phyloP scores from a whole-genome alignment of 1,284 basidiomycete genomes.

The Trichosporon sp. region DNA sequence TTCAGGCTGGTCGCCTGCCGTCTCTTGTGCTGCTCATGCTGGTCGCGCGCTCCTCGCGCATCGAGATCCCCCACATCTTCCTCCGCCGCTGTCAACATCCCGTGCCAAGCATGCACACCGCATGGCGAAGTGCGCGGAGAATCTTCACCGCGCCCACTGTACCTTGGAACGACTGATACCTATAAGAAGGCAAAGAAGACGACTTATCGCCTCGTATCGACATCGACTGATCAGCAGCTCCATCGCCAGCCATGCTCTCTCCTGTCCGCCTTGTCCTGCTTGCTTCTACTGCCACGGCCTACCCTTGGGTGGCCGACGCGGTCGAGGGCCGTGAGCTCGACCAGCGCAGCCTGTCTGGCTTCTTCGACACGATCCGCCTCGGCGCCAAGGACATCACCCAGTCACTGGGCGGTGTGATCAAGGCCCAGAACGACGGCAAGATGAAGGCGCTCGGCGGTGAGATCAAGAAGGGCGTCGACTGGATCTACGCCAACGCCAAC shows the following conservation, averaged over 20 bases:
- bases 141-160: neutral
- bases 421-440: neutral
- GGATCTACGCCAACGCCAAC: neutral
- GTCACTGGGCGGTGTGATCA: neutral
- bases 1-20: no score
- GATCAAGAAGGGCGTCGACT: constrained; percentile 4
- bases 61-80: neutral
- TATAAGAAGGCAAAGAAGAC: neutral
- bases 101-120: neutral
- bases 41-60: neutral
- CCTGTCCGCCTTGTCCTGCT: neutral
- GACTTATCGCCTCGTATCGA: neutral
- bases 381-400: neutral
- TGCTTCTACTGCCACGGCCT: neutral
- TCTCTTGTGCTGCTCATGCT: neutral
- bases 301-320: neutral
- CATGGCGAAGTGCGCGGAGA: neutral
- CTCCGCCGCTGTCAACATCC: neutral
- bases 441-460: neutral
- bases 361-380: neutral
- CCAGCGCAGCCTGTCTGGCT: neutral
- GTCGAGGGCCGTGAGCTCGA: neutral
- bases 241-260: neutral
- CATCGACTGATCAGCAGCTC: neutral
- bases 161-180: neutral